Conservation (phyloP, 2,329 filamentous ascomycete species). For the Talaromyces sp. region DNA sequence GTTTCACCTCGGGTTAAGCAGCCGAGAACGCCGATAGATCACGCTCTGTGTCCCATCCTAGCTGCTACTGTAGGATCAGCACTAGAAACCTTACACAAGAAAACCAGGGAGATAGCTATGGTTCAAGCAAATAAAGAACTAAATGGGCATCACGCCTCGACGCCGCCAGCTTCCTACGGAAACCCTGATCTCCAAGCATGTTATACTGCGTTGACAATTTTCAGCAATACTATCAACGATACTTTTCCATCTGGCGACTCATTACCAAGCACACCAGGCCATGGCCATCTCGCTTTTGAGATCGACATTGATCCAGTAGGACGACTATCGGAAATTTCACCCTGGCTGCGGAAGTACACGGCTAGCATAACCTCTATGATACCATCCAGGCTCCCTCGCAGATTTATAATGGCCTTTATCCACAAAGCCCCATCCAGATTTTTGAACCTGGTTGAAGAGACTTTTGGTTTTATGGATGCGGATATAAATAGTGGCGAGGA, state of each 20-base stretch:
- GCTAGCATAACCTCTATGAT: slow-evolving; percentile 29
- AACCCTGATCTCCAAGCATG: slow-evolving; percentile 10
- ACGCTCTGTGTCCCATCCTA: not conserved
- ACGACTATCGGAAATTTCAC: slow-evolving; percentile 20
- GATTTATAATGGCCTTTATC: slow-evolving; percentile 38
- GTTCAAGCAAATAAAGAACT: not conserved
- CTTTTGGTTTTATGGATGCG: slow-evolving; percentile 14
- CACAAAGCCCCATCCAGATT: slow-evolving; percentile 32
- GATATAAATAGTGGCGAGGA: not conserved
- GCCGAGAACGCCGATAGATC: not conserved
- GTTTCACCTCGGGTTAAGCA: not conserved
- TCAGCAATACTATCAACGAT: slow-evolving; percentile 18
- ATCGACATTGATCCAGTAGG: slow-evolving; percentile 2
- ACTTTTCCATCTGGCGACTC: slow-evolving; percentile 9
- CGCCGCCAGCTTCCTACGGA: not conserved
- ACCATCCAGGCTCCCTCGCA: slow-evolving; percentile 27
- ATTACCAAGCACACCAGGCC: slow-evolving; percentile 6
- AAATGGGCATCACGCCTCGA: not conserved
- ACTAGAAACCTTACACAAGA: not conserved
- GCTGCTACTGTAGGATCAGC: not conserved
- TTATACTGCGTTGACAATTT: slow-evolving; percentile 14
- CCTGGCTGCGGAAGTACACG: slow-evolving; percentile 33
- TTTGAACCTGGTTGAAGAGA: slow-evolving; percentile 30
- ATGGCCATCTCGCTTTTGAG: not conserved
- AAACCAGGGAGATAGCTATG: not conserved